phyloP scores from a whole-genome alignment of 2,329 filamentous ascomycete species.

The Epicoccum sorghinum region DNA sequence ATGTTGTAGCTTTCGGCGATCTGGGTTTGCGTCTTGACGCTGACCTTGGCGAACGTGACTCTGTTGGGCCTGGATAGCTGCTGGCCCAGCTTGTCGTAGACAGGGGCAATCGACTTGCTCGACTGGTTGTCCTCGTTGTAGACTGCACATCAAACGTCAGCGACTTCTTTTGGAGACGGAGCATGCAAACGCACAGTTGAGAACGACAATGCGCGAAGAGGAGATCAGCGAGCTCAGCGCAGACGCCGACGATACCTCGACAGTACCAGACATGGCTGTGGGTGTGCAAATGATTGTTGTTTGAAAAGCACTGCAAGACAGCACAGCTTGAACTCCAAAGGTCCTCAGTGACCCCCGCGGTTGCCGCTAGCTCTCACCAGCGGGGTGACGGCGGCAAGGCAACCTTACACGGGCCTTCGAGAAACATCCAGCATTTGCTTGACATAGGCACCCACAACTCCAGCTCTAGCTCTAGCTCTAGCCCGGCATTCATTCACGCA shows the following conservation, averaged over 20 bases:
- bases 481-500: background rate
- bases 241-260: conserved; percentile 51
- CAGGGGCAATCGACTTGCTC: conserved; percentile 81
- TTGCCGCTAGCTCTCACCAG: background rate
- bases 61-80: conserved; percentile 72
- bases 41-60: conserved; percentile 86
- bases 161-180: conserved; percentile 14
- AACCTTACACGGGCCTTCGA: conserved; percentile 3
- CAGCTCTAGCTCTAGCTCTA: background rate
- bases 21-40: conserved; percentile 77
- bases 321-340: conserved; percentile 3
- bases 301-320: conserved; percentile 7
- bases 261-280: conserved; percentile 52
- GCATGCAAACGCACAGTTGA: conserved; percentile 73
- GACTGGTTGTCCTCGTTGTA: conserved; percentile 86
- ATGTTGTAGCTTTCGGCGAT: conserved; percentile 76
- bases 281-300: conserved; percentile 5
- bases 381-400: conserved; percentile 1
- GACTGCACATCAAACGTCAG: conserved; percentile 61
- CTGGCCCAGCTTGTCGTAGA: conserved; percentile 77
- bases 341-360: conserved; percentile 1
- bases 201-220: conserved; percentile 79
- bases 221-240: conserved; percentile 65
- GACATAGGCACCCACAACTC: background rate
- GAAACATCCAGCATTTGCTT: conserved; percentile 11